phyloP scores from a whole-genome alignment of 2,329 filamentous ascomycete species.

The Zalaria obscura region DNA sequence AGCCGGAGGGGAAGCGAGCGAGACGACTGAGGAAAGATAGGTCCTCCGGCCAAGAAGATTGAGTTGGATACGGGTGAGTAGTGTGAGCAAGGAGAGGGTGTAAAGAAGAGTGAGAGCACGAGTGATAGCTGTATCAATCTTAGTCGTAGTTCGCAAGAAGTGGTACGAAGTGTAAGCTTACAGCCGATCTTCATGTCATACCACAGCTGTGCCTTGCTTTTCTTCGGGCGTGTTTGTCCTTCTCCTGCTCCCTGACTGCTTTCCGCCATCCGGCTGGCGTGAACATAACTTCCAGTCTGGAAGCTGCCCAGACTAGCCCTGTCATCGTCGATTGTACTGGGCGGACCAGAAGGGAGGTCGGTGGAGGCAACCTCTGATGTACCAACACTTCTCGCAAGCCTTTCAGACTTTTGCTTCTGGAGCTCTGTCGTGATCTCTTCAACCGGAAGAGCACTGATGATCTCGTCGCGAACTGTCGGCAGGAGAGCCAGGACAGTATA shows the following conservation, averaged over 20 bases:
- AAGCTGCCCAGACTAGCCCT: conserved; percentile 60
- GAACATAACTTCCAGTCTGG: conserved; percentile 69
- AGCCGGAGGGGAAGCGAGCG: conserved; percentile 60
- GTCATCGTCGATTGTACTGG: conserved; percentile 73
- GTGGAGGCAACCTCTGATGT: conserved; percentile 41
- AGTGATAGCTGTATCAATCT: conserved; percentile 54
- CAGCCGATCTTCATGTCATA: conserved; percentile 93
- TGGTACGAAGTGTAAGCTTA: conserved; percentile 30
- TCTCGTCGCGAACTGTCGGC: conserved; percentile 79
- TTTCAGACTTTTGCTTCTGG: conserved; percentile 78
- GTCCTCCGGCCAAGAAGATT: conserved; percentile 91
- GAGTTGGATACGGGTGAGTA: conserved; percentile 88
- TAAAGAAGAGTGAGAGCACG: conserved; percentile 86
- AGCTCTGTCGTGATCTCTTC: conserved; percentile 88
- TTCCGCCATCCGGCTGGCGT: conserved; percentile 61
- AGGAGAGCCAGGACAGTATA: conserved; percentile 94
- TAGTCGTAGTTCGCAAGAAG: background rate
- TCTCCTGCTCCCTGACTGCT: conserved; percentile 5
- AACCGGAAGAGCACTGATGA: conserved; percentile 76
- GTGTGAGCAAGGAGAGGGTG: conserved; percentile 72
- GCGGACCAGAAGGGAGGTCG: conserved; percentile 41
- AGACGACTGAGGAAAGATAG: conserved; percentile 90
- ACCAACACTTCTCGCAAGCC: conserved; percentile 45
- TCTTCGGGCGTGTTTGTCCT: conserved; percentile 43
- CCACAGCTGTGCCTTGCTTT: conserved; percentile 89